These are phyloP conservation scores for Mycosarcoma mackinlayi DNA, from an alignment of 1,284 basidiomycete genomes.

Conservation along the genomic window DNA sequence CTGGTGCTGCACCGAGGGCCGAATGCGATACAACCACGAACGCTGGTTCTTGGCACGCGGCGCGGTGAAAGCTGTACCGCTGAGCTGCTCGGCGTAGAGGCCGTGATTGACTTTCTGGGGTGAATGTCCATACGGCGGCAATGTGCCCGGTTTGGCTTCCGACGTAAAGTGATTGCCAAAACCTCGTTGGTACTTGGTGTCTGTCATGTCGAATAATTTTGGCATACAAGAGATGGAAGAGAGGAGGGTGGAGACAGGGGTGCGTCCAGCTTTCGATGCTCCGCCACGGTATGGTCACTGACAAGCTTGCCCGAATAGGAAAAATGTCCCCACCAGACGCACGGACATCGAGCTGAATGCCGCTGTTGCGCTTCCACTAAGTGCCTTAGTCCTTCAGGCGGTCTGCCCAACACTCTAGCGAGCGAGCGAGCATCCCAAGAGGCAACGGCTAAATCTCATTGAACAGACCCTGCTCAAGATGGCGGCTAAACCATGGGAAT, in stretches of 20 bases:
- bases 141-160: slow-evolving; percentile 72
- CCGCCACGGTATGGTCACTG: no score
- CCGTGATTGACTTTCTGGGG: slow-evolving; percentile 76
- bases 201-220: slow-evolving; percentile 10
- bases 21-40: slow-evolving; percentile 71
- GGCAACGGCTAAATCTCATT: no score
- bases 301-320: no score
- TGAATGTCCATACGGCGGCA: slow-evolving; percentile 74
- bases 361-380: no score
- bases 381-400: no score
- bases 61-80: slow-evolving; percentile 75
- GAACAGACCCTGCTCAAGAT: no score
- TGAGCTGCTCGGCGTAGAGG: slow-evolving; percentile 76
- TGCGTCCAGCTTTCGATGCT: no score
- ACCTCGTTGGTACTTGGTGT: slow-evolving; percentile 45
- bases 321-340: no score
- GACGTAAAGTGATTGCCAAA: slow-evolving; percentile 67
- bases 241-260: not conserved
- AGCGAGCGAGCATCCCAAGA: no score
- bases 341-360: no score
- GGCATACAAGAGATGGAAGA: not conserved
- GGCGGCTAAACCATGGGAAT: no score
- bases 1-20: slow-evolving; percentile 78
- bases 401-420: no score
- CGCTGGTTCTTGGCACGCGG: slow-evolving; percentile 73